Evolutionary conservation across 2,329 filamentous ascomycete genomes (phyloP).

Genomic region (Basipetospora chlamydospora): DNA sequence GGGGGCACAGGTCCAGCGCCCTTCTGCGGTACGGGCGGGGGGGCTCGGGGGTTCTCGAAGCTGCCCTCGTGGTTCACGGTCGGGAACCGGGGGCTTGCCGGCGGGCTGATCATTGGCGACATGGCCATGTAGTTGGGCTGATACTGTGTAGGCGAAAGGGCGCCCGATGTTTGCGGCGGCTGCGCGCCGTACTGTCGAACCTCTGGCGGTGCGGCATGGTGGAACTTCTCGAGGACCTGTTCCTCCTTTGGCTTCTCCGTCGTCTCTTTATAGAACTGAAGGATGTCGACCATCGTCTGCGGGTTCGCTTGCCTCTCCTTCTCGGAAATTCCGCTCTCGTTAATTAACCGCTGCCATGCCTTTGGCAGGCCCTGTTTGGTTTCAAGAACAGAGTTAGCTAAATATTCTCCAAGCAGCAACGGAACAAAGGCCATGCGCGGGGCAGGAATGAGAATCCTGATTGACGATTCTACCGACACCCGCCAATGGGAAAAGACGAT

Average conservation of each 20-base stretch:
- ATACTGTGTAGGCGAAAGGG: slow-evolving; percentile 36
- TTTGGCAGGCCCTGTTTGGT: slow-evolving; percentile 72
- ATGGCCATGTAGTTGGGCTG: slow-evolving; percentile 41
- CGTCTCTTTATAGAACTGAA: slow-evolving; percentile 95
- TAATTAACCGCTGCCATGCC: slow-evolving; percentile 93
- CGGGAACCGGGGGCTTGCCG: slow-evolving; percentile 75
- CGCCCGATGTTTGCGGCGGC: slow-evolving; percentile 24
- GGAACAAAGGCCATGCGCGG: too few relatives aligned
- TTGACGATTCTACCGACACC: too few relatives aligned
- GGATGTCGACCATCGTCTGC: slow-evolving; percentile 87
- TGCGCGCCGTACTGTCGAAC: slow-evolving; percentile 28
- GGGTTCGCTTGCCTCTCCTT: slow-evolving; percentile 93
- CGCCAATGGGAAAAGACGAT: slow-evolving; percentile 6
- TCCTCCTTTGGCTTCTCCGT: slow-evolving; percentile 68
- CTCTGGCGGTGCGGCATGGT: slow-evolving; percentile 52
- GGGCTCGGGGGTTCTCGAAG: slow-evolving; percentile 91
- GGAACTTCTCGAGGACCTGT: slow-evolving; percentile 90
- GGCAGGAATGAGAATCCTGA: slow-evolving; percentile 9
- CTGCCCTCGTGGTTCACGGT: slow-evolving; percentile 74
- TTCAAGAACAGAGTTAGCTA: too few relatives aligned
- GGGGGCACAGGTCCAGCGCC: slow-evolving; percentile 24
- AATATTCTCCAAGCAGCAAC: too few relatives aligned
- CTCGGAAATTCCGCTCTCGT: slow-evolving; percentile 90
- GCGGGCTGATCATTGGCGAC: slow-evolving; percentile 58
- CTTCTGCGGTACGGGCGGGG: slow-evolving; percentile 63